These are phyloP conservation scores for Xerocomus brunneocitrinus DNA, from an alignment of 768 basidiomycete species.

Conservation along the genomic window DNA sequence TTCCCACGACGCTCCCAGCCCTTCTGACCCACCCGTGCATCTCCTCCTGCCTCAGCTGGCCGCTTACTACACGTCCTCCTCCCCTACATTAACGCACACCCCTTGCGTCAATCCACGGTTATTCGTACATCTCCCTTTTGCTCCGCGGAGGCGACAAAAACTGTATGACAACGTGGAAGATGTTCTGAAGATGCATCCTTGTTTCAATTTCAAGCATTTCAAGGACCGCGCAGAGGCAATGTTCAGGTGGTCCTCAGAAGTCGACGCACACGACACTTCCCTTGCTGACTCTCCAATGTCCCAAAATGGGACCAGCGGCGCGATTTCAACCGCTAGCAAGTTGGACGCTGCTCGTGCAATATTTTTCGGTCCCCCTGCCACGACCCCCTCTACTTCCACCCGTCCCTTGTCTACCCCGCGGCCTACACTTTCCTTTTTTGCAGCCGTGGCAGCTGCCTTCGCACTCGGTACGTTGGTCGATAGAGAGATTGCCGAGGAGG, in stretches of 20 bases:
- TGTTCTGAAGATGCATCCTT: slow-evolving; percentile 45
- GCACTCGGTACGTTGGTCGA: slow-evolving; percentile 52
- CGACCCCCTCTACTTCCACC: slow-evolving; percentile 3
- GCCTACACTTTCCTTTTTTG: slow-evolving; percentile 45
- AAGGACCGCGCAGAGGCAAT: slow-evolving; percentile 41
- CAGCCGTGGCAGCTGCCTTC: slow-evolving; percentile 51
- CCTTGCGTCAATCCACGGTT: slow-evolving; percentile 38
- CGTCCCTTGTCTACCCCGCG: slow-evolving; percentile 11
- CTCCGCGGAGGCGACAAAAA: slow-evolving; percentile 34
- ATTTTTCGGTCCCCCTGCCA: slow-evolving; percentile 24
- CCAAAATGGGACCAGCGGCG: slow-evolving; percentile 31
- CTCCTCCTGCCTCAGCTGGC: slow-evolving; percentile 18
- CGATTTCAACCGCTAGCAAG: slow-evolving; percentile 17
- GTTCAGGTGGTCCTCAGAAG: slow-evolving; percentile 38
- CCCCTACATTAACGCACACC: slow-evolving; percentile 19
- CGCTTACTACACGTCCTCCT: slow-evolving; percentile 19
- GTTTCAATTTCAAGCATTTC: slow-evolving; percentile 47
- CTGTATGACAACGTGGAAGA: slow-evolving; percentile 38
- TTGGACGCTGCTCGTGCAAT: slow-evolving; percentile 29
- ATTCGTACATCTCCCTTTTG: slow-evolving; percentile 38
- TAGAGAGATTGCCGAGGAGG: slow-evolving; percentile 26
- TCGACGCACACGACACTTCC: slow-evolving; percentile 17
- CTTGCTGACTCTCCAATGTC: slow-evolving; percentile 11
- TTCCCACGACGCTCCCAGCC: slow-evolving; percentile 8
- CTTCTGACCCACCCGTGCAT: slow-evolving; percentile 20